Conservation (phyloP, 2,329 filamentous ascomycete genomes). For the Penicillium sp. region DNA sequence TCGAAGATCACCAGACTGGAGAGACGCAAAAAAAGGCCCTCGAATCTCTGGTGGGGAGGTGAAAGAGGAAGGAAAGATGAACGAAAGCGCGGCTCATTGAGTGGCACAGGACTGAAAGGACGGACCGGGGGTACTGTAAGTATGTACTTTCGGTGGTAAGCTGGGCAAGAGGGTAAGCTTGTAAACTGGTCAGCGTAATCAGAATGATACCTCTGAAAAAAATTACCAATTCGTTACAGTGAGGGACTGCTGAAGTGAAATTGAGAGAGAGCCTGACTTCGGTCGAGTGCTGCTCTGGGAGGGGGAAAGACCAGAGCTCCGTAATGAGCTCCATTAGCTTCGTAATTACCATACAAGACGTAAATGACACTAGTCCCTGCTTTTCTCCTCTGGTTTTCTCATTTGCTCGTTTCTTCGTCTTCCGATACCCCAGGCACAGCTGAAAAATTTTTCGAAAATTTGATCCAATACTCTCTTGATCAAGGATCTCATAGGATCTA, state of each 20-base stretch:
- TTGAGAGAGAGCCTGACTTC: no score
- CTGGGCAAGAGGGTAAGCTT: neutral
- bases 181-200: neutral
- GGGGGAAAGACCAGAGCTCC: no score
- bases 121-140: neutral
- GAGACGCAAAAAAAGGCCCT: slow-evolving; percentile 10
- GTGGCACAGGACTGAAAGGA: slow-evolving; percentile 6
- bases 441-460: slow-evolving; percentile 1
- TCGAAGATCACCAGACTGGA: slow-evolving; percentile 15
- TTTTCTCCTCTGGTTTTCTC: neutral
- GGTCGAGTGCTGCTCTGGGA: no score
- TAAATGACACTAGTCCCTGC: neutral
- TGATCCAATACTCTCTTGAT: neutral
- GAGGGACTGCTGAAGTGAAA: no score
- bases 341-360: slow-evolving; percentile 1
- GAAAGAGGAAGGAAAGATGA: slow-evolving; percentile 19
- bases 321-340: no score
- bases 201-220: neutral
- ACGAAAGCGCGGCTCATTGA: slow-evolving; percentile 20
- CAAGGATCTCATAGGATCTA: neutral
- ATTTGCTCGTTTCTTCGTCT: neutral
- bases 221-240: neutral
- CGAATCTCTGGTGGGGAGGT: slow-evolving; percentile 12
- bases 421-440: neutral
- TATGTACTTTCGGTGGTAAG: neutral